Percentiles rank a stretch among this genome's conserved stretches.
phyloP scores from a whole-genome alignment of 768 basidiomycete species.

The Clavulina sp. region DNA sequence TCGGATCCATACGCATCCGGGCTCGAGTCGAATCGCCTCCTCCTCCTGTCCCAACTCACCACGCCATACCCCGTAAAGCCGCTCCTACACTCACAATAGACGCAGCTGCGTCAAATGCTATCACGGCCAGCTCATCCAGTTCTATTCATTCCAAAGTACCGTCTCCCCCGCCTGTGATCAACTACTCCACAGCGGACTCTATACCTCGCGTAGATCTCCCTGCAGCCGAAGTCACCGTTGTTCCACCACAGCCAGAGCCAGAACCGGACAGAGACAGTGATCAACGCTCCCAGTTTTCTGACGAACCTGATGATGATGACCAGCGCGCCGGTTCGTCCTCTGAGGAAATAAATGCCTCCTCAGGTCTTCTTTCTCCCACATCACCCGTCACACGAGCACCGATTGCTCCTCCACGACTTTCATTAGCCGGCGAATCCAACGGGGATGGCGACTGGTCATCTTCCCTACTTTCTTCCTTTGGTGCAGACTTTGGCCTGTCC shows the following conservation, averaged over 20 bases:
- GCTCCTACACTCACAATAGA: background rate
- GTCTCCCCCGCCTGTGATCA: background rate
- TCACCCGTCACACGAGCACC: background rate
- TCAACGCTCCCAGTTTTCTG: background rate
- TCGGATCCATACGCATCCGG: background rate
- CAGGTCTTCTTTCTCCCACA: background rate
- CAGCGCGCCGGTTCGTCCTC: background rate
- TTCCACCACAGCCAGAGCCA: background rate
- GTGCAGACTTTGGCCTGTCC: no score
- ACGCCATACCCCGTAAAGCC: background rate
- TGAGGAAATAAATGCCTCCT: background rate
- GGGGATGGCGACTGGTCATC: background rate
- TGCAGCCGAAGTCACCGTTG: background rate
- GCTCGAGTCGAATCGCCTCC: background rate
- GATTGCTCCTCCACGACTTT: background rate
- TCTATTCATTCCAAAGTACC: background rate
- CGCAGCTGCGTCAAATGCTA: background rate
- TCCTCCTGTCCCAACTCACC: background rate
- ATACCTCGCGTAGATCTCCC: background rate
- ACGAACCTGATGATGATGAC: background rate
- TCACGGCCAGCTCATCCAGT: background rate
- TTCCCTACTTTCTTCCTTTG: slow-evolving; percentile 1
- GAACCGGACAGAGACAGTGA: background rate
- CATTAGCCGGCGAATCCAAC: background rate
- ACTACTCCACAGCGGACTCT: background rate